A percentile compares a stretch with the other conserved stretches of the same genome.
phyloP scores from a whole-genome alignment of 2,329 filamentous ascomycete genomes.

The Albophoma yamanashiensis region DNA sequence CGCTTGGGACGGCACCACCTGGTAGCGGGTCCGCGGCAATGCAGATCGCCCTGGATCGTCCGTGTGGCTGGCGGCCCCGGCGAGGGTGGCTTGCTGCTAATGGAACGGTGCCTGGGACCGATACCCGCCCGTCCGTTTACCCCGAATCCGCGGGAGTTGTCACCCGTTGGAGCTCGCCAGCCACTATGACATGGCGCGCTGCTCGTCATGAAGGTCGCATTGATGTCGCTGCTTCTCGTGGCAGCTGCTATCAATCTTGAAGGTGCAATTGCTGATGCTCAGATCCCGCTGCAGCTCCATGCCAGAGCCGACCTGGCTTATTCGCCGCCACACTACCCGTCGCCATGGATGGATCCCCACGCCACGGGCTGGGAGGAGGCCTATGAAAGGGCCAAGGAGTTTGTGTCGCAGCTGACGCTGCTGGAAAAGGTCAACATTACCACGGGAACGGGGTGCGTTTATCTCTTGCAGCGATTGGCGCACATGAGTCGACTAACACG shows the following conservation, averaged over 20 bases:
- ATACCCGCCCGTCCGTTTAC: not conserved
- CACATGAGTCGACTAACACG: not conserved
- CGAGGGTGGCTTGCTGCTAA: not conserved
- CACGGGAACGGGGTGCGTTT: constrained; percentile 71
- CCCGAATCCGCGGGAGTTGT: not conserved
- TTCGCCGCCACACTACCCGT: constrained; percentile 63
- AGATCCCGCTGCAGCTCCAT: constrained; percentile 9
- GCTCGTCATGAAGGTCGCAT: not conserved
- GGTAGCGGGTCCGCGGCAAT: not conserved
- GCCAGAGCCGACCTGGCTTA: constrained; percentile 17
- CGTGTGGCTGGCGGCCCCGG: no score
- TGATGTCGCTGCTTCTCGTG: constrained; percentile 2
- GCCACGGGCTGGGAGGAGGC: constrained; percentile 66
- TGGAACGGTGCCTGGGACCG: not conserved
- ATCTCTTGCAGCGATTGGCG: not conserved
- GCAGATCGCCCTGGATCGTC: not conserved
- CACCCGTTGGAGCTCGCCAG: not conserved
- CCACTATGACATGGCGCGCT: not conserved
- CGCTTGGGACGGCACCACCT: not conserved
- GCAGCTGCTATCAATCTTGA: constrained; percentile 1
- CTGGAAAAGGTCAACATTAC: constrained; percentile 91
- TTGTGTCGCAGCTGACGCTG: constrained; percentile 75
- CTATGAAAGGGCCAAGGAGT: constrained; percentile 63
- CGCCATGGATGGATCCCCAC: constrained; percentile 71
- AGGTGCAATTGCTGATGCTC: constrained; percentile 10